A percentile compares a stretch with the other conserved stretches of the same genome.
Evolutionary conservation across 768 basidiomycete genomes (phyloP).

Genomic region (Termitomyces sp.): DNA sequence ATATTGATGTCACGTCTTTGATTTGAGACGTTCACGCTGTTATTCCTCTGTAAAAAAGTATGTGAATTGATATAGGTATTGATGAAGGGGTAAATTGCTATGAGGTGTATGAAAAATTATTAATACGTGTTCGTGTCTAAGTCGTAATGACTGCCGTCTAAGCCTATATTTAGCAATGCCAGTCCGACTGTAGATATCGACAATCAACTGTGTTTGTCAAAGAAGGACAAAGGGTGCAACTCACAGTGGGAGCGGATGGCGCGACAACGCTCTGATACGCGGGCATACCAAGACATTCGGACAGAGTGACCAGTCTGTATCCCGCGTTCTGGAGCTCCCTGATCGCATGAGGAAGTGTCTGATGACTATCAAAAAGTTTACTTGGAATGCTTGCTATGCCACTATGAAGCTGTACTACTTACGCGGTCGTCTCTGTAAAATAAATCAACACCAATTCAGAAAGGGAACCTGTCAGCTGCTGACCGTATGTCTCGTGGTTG

Average conservation of each 20-base stretch:
- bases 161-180: slow-evolving; percentile 4
- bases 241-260: slow-evolving; percentile 24
- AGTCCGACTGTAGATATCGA: slow-evolving; percentile 3
- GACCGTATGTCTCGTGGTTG: slow-evolving; percentile 32
- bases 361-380: slow-evolving; percentile 13
- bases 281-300: slow-evolving; percentile 33
- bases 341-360: slow-evolving; percentile 35
- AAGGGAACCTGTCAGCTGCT: slow-evolving; percentile 2
- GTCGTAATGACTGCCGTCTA: background rate
- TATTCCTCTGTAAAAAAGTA: too few relatives aligned
- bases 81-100: background rate
- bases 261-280: slow-evolving; percentile 29
- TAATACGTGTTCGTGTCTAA: background rate
- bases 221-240: slow-evolving; percentile 8
- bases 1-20: background rate
- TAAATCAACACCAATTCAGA: background rate
- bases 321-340: slow-evolving; percentile 29
- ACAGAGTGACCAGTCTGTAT: slow-evolving; percentile 36
- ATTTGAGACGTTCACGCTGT: too few relatives aligned
- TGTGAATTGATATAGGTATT: background rate
- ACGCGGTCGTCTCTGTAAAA: slow-evolving; percentile 18
- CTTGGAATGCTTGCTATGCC: background rate
- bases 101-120: too few relatives aligned
- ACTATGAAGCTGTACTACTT: slow-evolving; percentile 1
- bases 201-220: background rate